Conservation (phyloP, 1,139 yeast genomes). For the Geotrichum europaeum region DNA sequence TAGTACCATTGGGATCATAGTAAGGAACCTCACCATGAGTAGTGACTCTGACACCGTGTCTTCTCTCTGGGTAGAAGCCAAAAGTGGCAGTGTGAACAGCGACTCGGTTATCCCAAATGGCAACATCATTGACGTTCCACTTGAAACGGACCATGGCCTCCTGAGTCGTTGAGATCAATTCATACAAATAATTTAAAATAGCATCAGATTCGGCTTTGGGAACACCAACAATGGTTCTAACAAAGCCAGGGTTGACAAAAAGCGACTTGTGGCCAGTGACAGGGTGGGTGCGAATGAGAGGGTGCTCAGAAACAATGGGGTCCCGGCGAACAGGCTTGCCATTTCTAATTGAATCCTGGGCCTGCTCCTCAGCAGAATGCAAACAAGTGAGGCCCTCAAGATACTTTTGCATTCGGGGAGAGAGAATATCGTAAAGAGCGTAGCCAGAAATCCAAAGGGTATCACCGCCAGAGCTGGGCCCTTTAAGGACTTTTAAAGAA, state of each 20-base stretch:
- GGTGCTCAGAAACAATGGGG: conserved; percentile 56
- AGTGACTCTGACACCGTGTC: conserved; percentile 67
- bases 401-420: conserved; percentile 54
- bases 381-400: conserved; percentile 53
- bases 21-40: conserved; percentile 48
- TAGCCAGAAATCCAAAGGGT: conserved; percentile 61
- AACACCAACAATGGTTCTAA: conserved; percentile 58
- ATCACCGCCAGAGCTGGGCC: conserved; percentile 66
- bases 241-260: conserved; percentile 55
- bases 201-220: conserved; percentile 59
- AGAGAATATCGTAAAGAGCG: conserved; percentile 63
- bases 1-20: conserved; percentile 26
- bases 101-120: conserved; percentile 68
- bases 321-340: conserved; percentile 62
- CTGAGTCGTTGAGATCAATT: conserved; percentile 46
- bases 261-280: conserved; percentile 57
- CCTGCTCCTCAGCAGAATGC: conserved; percentile 66
- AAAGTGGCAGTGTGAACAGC: conserved; percentile 53
- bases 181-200: conserved; percentile 48
- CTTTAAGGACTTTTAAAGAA: conserved; percentile 52
- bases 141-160: conserved; percentile 53
- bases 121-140: conserved; percentile 58
- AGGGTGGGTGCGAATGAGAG: conserved; percentile 63
- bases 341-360: conserved; percentile 44
- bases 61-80: conserved; percentile 39